A percentile compares a stretch with the other conserved stretches of the same genome.
These are phyloP conservation scores for Sutorius australiensis DNA, from an alignment of 768 basidiomycete genomes.

Conservation along the genomic window DNA sequence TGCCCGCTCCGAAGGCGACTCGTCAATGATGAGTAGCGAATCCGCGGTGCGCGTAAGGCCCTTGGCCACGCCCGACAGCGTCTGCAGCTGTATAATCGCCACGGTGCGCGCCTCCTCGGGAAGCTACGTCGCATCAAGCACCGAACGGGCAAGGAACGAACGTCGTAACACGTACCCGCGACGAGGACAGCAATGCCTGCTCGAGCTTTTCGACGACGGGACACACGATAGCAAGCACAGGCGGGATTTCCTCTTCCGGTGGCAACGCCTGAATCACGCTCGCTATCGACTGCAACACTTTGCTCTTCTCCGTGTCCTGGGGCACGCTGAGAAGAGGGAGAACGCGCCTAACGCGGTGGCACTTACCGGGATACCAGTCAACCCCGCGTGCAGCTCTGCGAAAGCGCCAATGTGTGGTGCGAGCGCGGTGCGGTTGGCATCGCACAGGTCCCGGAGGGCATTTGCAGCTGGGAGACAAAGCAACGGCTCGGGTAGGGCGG, in stretches of 20 bases:
- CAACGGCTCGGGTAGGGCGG: constrained; percentile 61
- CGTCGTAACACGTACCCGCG: constrained; percentile 41
- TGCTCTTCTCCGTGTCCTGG: constrained; percentile 82
- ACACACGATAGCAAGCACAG: constrained; percentile 72
- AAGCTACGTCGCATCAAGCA: constrained; percentile 37
- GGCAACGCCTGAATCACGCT: constrained; percentile 92
- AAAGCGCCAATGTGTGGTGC: constrained; percentile 84
- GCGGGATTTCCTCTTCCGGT: constrained; percentile 70
- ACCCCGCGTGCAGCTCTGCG: constrained; percentile 73
- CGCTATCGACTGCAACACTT: constrained; percentile 87
- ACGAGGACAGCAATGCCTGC: constrained; percentile 54
- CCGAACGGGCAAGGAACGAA: neutral
- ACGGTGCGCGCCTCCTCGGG: constrained; percentile 68
- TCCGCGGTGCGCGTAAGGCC: constrained; percentile 81
- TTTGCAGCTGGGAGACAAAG: constrained; percentile 74
- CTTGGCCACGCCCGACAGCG: constrained; percentile 79
- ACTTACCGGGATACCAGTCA: constrained; percentile 71
- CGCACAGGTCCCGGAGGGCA: constrained; percentile 81
- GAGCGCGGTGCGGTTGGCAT: constrained; percentile 80
- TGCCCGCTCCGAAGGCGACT: constrained; percentile 46
- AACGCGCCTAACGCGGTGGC: neutral
- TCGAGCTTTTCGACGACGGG: constrained; percentile 71
- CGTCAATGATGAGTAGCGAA: constrained; percentile 56
- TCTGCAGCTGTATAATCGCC: constrained; percentile 72
- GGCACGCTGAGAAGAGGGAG: neutral